Evolutionary conservation across 2,329 filamentous ascomycete species (phyloP).

Genomic region (Aspergillus thermomutatus): DNA sequence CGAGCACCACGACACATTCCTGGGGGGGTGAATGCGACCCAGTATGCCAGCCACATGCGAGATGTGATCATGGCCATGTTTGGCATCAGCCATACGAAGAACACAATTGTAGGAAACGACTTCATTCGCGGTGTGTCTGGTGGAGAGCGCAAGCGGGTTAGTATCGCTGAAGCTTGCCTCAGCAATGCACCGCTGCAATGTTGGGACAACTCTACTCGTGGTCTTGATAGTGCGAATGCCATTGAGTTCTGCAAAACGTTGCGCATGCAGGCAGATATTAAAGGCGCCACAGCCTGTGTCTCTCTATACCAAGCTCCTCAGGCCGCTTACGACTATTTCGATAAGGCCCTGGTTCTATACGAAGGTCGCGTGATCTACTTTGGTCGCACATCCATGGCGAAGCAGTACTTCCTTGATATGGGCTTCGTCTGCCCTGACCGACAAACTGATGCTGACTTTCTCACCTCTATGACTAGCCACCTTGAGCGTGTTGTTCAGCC

Average conservation of each 20-base stretch:
- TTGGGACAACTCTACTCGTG: conserved; percentile 44
- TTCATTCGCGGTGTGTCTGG: conserved; percentile 15
- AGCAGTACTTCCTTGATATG: conserved; percentile 61
- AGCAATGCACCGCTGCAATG: conserved; percentile 3
- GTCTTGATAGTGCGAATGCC: conserved; percentile 47
- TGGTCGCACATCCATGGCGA: conserved; percentile 57
- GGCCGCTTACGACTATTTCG: conserved; percentile 52
- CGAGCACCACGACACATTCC: conserved; percentile 2
- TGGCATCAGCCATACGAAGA: conserved; percentile 6
- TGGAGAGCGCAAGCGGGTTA: conserved; percentile 10
- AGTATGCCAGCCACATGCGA: too few species aligned
- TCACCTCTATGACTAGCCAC: conserved; percentile 64
- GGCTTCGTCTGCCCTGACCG: conserved; percentile 64
- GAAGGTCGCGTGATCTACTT: conserved; percentile 72
- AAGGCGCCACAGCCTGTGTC: conserved; percentile 44
- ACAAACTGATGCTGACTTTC: conserved; percentile 65
- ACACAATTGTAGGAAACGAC: conserved; percentile 13
- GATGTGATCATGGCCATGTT: conserved; percentile 8
- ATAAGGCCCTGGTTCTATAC: conserved; percentile 67
- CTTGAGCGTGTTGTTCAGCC: too few species aligned
- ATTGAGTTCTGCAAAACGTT: conserved; percentile 51
- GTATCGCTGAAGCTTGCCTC: conserved; percentile 6
- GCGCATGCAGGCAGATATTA: conserved; percentile 43
- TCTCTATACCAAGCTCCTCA: conserved; percentile 49
- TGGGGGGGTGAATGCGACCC: conserved; percentile 2